Evolutionary conservation across 352 stramenopile genomes (phyloP), one percentile per base, ranked within the genome.

Genomic region (Globisporangium carolinianum): DNA sequence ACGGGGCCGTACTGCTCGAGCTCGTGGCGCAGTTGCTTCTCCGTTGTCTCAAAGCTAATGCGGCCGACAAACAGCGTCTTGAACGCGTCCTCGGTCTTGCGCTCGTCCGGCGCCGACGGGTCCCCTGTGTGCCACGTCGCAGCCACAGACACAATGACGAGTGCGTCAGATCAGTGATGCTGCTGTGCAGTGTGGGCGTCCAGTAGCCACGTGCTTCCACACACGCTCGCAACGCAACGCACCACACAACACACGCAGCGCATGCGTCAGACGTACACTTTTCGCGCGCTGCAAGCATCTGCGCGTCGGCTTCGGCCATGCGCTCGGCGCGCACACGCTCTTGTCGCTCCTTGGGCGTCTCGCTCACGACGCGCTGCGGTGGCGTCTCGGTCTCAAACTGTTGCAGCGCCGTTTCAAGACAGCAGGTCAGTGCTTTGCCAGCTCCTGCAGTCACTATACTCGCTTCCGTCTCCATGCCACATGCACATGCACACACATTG

Each of bases 1-100:
- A 98, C 85, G 0, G 87, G 72, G 1, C 95, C 95, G 61, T 95
- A 98, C 60, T 97, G 79, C 73, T 98, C 94, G 51, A 99, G 98
- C 68, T 99, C 95, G 42, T 97, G 78, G 6, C 96, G 80, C 17
- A 99, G 73, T 69, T 98, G 97, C 55, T 98, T 90, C 70, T 99
- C 96, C 36, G 91, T 98, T 5, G 97, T 98, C 67, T 99, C 95
- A 69, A 98, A 99, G 57, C 89, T 97, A 42, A 99, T 89, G 60
- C 97, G 83, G 4, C 88, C 94, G 0, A 99, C 92, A 71, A 99
- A 99, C 0, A 99, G 80, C 47, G 97, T 99, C 76, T 98, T 98
- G 84, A 98, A 99, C 57, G 97, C 87, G 57, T 97, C 86, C 55
- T 85, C 73, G 5, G 86, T 95, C 70, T 93, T 91, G 48, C 66